phyloP scores from a whole-genome alignment of 345 rosid species.

The Eutrema heterophyllum region DNA sequence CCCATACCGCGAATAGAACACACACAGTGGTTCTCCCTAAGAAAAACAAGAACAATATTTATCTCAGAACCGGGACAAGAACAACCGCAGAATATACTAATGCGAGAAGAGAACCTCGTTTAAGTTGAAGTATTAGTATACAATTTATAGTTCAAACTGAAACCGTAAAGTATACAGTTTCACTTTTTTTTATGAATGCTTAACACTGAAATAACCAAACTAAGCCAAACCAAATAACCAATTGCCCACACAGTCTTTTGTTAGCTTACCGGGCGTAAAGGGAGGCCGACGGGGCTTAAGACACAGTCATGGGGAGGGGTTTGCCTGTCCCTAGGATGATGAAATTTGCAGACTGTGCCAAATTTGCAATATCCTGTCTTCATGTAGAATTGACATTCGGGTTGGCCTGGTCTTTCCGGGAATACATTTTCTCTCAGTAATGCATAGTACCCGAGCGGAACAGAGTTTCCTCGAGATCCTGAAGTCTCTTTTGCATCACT shows the following conservation, averaged over 20 bases:
- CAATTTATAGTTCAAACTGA: too few relatives aligned
- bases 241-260: neutral
- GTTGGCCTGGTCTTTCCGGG: slow-evolving; percentile 97
- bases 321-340: slow-evolving; percentile 93
- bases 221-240: slow-evolving; percentile 24
- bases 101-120: too few relatives aligned
- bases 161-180: neutral
- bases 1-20: slow-evolving; percentile 90
- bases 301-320: slow-evolving; percentile 84
- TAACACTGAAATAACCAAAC: neutral
- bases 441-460: slow-evolving; percentile 68
- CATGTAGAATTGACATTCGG: slow-evolving; percentile 95
- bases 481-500: slow-evolving; percentile 54
- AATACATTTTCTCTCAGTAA: slow-evolving; percentile 83
- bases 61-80: neutral
- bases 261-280: slow-evolving; percentile 67
- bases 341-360: slow-evolving; percentile 92
- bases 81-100: too few relatives aligned
- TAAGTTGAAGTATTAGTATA: too few relatives aligned
- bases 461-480: slow-evolving; percentile 36
- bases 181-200: too few relatives aligned
- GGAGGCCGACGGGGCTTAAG: slow-evolving; percentile 84
- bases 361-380: slow-evolving; percentile 98
- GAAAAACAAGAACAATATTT: neutral
- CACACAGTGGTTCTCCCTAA: slow-evolving; percentile 89